Percentiles rank a stretch among this genome's conserved stretches.
These are phyloP conservation scores for Talaromyces sp. DNA, from an alignment of 2,329 filamentous ascomycete species.

Conservation along the genomic window DNA sequence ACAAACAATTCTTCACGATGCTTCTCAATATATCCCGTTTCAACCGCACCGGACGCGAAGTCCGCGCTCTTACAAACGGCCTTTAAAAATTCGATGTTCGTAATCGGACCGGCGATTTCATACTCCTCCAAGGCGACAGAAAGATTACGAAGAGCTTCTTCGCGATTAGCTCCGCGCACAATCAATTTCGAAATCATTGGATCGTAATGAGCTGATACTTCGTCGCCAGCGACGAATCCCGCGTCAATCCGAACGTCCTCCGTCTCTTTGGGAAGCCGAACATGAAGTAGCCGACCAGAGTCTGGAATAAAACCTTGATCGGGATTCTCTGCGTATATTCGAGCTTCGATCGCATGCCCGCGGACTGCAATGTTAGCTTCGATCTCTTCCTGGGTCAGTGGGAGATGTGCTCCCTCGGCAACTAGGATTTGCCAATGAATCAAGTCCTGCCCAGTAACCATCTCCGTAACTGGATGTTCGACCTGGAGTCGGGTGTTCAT, in stretches of 20 bases:
- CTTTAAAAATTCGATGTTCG: slow-evolving; percentile 97
- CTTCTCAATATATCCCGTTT: slow-evolving; percentile 95
- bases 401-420: slow-evolving; percentile 66
- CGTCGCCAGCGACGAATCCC: slow-evolving; percentile 86
- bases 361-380: slow-evolving; percentile 67
- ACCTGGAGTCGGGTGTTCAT: slow-evolving; percentile 85
- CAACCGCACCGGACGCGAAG: slow-evolving; percentile 83
- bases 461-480: slow-evolving; percentile 90
- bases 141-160: slow-evolving; percentile 79
- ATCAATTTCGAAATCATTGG: slow-evolving; percentile 99
- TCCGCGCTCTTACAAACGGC: slow-evolving; percentile 74
- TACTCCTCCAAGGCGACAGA: slow-evolving; percentile 78
- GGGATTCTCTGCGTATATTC: slow-evolving; percentile 95
- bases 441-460: slow-evolving; percentile 71
- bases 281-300: slow-evolving; percentile 80
- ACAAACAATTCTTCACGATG: slow-evolving; percentile 76
- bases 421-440: slow-evolving; percentile 96
- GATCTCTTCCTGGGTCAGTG: slow-evolving; percentile 63
- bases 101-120: slow-evolving; percentile 86
- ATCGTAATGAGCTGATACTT: slow-evolving; percentile 91
- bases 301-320: slow-evolving; percentile 89
- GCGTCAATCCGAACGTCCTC: slow-evolving; percentile 85
- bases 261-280: slow-evolving; percentile 66
- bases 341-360: slow-evolving; percentile 89
- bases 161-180: slow-evolving; percentile 73